These are phyloP conservation scores for Ceratocystis destructans DNA, from an alignment of 2,329 filamentous ascomycete genomes.

Conservation along the genomic window DNA sequence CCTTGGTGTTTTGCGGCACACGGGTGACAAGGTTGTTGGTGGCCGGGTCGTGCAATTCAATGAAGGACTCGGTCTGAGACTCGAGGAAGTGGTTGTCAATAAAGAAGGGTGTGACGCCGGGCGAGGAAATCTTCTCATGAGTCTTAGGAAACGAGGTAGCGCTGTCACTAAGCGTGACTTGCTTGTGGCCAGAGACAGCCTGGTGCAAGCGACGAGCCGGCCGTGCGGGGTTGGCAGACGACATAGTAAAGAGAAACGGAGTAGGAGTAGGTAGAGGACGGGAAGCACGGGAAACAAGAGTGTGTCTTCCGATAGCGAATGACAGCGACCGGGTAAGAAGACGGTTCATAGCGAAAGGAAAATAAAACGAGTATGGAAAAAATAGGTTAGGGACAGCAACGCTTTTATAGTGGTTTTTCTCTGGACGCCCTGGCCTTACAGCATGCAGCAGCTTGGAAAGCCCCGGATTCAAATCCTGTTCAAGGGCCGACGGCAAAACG, in stretches of 20 bases:
- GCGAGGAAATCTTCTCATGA: constrained; percentile 55
- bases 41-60: constrained; percentile 68
- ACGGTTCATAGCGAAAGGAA: constrained; percentile 12
- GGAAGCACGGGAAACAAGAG: constrained; percentile 7
- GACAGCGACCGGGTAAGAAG: constrained; percentile 10
- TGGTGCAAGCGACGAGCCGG: constrained; percentile 41
- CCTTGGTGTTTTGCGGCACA: constrained; percentile 68
- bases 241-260: constrained; percentile 16
- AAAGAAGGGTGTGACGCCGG: constrained; percentile 65
- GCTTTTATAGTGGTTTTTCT: neutral
- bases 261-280: neutral
- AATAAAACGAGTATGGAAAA: neutral
- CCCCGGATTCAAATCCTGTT: neutral
- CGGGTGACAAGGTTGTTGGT: constrained; percentile 76
- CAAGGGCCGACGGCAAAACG: neutral
- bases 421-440: neutral
- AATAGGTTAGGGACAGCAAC: neutral
- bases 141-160: constrained; percentile 52
- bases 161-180: constrained; percentile 38
- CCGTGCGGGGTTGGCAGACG: constrained; percentile 28
- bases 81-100: constrained; percentile 64
- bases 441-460: neutral
- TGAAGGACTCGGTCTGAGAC: constrained; percentile 56
- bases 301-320: constrained; percentile 7
- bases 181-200: constrained; percentile 20